Conservation (phyloP, 352 stramenopile species). For the Bremia lactucae region DNA sequence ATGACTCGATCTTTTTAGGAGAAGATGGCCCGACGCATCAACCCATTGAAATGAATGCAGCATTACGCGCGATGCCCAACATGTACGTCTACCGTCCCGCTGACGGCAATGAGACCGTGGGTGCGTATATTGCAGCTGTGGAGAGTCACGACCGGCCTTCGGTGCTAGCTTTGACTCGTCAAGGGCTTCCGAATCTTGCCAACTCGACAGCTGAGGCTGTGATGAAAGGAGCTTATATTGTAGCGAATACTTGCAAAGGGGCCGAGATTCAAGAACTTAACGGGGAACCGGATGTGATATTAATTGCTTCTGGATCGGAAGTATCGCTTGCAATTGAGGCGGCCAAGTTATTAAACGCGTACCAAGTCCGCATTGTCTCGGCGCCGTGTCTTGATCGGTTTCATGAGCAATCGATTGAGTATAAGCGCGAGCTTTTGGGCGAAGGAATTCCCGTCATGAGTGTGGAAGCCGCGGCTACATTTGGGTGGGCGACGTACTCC, state of each 20-base stretch:
- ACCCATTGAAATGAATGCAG: constrained; percentile 96
- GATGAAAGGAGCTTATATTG: constrained; percentile 83
- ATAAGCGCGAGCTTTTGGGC: constrained; percentile 92
- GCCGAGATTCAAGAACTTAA: constrained; percentile 53
- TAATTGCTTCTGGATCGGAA: constrained; percentile 93
- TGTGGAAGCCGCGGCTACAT: constrained; percentile 90
- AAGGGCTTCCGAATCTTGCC: constrained; percentile 86
- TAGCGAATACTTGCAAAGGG: constrained; percentile 74
- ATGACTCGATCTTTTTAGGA: constrained; percentile 99
- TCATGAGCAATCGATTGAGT: constrained; percentile 90
- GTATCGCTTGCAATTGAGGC: constrained; percentile 92
- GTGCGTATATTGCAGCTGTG: constrained; percentile 88
- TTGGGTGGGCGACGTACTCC: constrained; percentile 94
- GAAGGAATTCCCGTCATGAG: constrained; percentile 91
- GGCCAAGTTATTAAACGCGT: constrained; percentile 79
- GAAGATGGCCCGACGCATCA: constrained; percentile 99
- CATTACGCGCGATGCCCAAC: constrained; percentile 95
- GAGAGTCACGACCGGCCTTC: constrained; percentile 83
- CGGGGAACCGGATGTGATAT: constrained; percentile 81
- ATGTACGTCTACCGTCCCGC: constrained; percentile 96
- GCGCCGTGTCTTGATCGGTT: constrained; percentile 98
- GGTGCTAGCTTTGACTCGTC: constrained; percentile 90
- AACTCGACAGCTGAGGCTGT: constrained; percentile 86
- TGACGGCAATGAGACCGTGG: constrained; percentile 97
- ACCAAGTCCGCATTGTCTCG: constrained; percentile 91